Conservation (phyloP, 179 eudicot species). For the Amaranthus tricolor region DNA sequence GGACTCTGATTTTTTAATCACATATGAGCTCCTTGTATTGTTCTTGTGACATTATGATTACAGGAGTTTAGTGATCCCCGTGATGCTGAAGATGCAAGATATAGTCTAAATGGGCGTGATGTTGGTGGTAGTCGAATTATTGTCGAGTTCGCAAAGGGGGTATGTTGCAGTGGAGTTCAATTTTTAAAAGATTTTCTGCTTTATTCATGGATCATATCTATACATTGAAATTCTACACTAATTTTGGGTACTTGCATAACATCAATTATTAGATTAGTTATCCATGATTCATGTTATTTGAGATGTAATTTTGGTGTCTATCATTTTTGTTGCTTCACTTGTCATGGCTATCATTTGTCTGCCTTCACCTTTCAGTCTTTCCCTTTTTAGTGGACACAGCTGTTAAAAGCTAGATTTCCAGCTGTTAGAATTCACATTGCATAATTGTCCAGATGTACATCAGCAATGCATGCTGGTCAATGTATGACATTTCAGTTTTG, state of each 20-base stretch:
- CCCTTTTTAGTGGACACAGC: neutral
- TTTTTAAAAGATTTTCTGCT: neutral
- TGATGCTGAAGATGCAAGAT: conserved; percentile 96
- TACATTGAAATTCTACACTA: neutral
- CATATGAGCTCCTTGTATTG: conserved; percentile 28
- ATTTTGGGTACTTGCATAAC: neutral
- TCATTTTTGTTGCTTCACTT: neutral
- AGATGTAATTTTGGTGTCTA: neutral
- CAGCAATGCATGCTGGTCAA: neutral
- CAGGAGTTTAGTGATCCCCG: conserved; percentile 96
- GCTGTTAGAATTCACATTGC: neutral
- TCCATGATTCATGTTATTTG: neutral
- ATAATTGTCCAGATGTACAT: neutral
- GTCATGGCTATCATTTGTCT: neutral
- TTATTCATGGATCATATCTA: neutral
- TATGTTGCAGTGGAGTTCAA: conserved; percentile 26
- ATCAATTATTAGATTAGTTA: neutral
- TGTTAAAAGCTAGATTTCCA: neutral
- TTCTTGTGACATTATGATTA: conserved; percentile 20
- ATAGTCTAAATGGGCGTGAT: conserved; percentile 74
- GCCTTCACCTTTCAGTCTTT: neutral
- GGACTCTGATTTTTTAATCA: conserved; percentile 13
- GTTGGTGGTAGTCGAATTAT: conserved; percentile 77
- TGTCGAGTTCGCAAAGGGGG: conserved; percentile 86
- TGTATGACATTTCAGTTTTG: neutral